Percentiles rank a stretch among this genome's conserved stretches.
Conservation (phyloP, 148 eudicot species). For the Rhododendron mucronatum region DNA sequence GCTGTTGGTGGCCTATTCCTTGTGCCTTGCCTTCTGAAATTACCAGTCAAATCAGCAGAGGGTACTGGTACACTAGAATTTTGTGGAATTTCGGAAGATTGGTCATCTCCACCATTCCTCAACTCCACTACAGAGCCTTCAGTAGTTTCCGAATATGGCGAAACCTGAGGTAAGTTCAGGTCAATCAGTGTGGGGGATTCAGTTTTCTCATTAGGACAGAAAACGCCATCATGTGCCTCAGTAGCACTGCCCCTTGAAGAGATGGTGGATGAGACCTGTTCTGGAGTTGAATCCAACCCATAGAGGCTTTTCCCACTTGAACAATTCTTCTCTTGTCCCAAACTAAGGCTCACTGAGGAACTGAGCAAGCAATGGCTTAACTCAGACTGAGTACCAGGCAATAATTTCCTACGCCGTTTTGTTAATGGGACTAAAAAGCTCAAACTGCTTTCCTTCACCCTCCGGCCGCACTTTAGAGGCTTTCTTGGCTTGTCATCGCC, state of each 20-base stretch:
- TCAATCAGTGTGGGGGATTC: slow-evolving; percentile 23
- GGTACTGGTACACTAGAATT: neutral
- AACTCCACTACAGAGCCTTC: neutral
- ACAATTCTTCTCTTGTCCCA: slow-evolving; percentile 16
- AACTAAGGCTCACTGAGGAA: neutral
- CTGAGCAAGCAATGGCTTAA: neutral
- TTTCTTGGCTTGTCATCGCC: slow-evolving; percentile 16
- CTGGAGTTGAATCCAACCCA: slow-evolving; percentile 10
- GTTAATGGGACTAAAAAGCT: slow-evolving; percentile 15
- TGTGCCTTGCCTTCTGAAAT: slow-evolving; percentile 36
- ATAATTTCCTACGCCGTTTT: slow-evolving; percentile 21
- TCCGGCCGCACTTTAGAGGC: slow-evolving; percentile 5
- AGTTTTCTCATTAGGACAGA: neutral
- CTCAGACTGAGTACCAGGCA: slow-evolving; percentile 14
- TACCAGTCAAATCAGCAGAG: neutral
- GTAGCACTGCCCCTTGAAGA: slow-evolving; percentile 19
- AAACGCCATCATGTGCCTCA: neutral
- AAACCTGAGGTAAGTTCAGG: slow-evolving; percentile 33
- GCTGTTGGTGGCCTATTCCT: slow-evolving; percentile 37
- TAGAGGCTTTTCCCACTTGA: slow-evolving; percentile 6
- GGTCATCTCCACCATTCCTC: neutral
- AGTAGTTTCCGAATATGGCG: slow-evolving; percentile 23
- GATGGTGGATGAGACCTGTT: slow-evolving; percentile 16
- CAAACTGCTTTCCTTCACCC: slow-evolving; percentile 15
- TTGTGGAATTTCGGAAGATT: neutral